Evolutionary conservation across 495 filamentous ascomycete genomes (phyloP), one percentile per base, ranked within the genome.

Genomic region (Cercophora newfieldiana): DNA sequence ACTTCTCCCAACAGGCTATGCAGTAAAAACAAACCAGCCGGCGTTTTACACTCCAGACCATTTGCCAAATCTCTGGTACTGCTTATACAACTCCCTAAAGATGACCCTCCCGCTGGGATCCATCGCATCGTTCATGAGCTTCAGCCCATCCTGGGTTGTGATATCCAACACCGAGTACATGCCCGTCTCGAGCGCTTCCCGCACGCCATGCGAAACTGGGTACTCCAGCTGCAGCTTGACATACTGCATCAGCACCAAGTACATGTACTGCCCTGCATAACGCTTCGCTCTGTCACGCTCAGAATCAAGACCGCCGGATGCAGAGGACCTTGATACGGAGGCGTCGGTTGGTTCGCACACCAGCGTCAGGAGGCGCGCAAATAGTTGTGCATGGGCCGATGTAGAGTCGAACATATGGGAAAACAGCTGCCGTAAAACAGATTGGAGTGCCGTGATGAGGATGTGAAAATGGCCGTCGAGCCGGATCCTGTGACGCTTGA

Each of bases 341-440:
- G 88, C 92, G 18, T 86, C 85, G 16, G 88, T 90, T 16, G 93
- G 93, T 61, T 94, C 89, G 74, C 90, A 93, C 60, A 96, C 84
- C 3, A 90, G 82, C 6, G 87, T 90, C 30, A 97, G 79, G 26
- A 96, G 83, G 5, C 91, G 87, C 7, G 90, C 81, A 74, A 88
- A 92, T 28, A 82, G 80, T 48, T 82, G 77, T 4, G 89, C 89
- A 63, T 92, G 84, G 1, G 63, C 66, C 61, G 18, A 64, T 29
- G 10, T 14, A 66, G 79, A 16, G 31, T 3, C 12, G n/a, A 25
- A 33, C 0, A 80, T 48, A 80, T 80, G 44, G 81, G 83, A 18
- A 74, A 82, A 74, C 30, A 94, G 81, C 58, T 84, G 86, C 44
- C 77, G 77, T 12, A 94, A 80, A 8, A 94, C 82, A 19, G 82